A percentile compares a stretch with the other conserved stretches of the same genome.
Evolutionary conservation across 164 flowering plant genomes (phyloP).

Genomic region (Chimonanthus salicifolius): DNA sequence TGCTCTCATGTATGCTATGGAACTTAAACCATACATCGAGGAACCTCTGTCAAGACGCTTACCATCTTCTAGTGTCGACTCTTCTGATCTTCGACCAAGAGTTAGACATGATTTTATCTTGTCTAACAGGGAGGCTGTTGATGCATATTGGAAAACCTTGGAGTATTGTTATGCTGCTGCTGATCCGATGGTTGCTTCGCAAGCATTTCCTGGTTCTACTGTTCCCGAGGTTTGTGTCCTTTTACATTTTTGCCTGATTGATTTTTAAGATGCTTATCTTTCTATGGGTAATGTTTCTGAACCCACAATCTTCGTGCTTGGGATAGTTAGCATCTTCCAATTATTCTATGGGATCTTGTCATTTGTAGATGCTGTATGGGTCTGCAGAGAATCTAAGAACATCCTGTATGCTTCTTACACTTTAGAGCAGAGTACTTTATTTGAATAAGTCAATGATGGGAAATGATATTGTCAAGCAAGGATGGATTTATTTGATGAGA

Average conservation of each 20-base stretch:
- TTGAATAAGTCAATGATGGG: background rate
- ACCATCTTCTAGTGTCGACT: slow-evolving; percentile 27
- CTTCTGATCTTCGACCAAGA: slow-evolving; percentile 67
- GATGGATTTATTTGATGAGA: too few species aligned
- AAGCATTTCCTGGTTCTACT: slow-evolving; percentile 91
- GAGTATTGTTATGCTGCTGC: slow-evolving; percentile 87
- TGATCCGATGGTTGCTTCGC: slow-evolving; percentile 59
- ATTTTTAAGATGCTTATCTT: too few species aligned
- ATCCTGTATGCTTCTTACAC: too few species aligned
- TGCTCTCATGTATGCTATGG: slow-evolving; percentile 61
- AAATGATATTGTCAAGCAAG: too few species aligned
- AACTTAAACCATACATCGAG: slow-evolving; percentile 90
- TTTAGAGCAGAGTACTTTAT: too few species aligned
- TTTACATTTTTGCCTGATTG: background rate
- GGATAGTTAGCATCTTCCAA: too few species aligned
- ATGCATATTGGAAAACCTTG: slow-evolving; percentile 84
- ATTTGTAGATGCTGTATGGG: too few species aligned
- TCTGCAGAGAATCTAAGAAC: too few species aligned
- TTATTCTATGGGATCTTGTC: too few species aligned
- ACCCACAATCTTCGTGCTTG: too few species aligned
- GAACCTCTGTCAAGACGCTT: slow-evolving; percentile 54
- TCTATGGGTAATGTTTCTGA: too few species aligned
- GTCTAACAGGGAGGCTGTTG: slow-evolving; percentile 60
- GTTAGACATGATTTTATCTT: slow-evolving; percentile 79
- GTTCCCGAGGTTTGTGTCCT: slow-evolving; percentile 61